Base-by-base conservation (phyloP, 2,329 filamentous ascomycete species). In the Ramularia endophylla region DNA sequence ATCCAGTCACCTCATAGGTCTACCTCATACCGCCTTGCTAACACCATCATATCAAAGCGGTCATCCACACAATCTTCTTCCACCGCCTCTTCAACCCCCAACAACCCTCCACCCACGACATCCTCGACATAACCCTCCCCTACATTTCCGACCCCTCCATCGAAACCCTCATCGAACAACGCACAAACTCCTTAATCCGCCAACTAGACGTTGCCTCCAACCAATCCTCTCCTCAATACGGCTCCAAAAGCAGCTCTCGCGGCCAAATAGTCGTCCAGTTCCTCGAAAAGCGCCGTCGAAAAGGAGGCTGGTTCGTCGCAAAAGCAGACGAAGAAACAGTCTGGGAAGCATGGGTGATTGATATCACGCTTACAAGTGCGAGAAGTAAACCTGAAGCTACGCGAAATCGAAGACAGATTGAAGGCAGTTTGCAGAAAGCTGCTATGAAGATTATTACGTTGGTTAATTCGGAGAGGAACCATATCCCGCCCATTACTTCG, bases 31-130 rank as follows among this genome's bases (percentile, higher is more conserved):
- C 22, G 16, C 35, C 9, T 16, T 2, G 16, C 30, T 32, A 27
- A 44, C 34, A 13, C 28, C 17, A n/a, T 6, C 11, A 25, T 25
- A 16, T 7, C n/a, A 1, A 37, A 94, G 90, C 85, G 50, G 85
- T 95, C 63, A 77, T 97, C 36, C 89, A 95, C 65, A 94, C 89
- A 37, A 95, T 97, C 65, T 98, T 97, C 79, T 97, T 97, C 76
- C 89, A 95, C 71, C 85, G 92, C 60, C 94, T 90, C 77, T 95
- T 97, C 73, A 87, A 87, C 43, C 82, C 87, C 44, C 77, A 95
- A 55, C 73, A 78, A 30, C 90, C 92, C 5, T 78, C 80, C 50
- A 88, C 87, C 50, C 83, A 87, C 68, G 89, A 95, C 61, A 81
- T 95, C 50, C 81, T 95, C 52, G 89, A 94, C 66, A 77, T 95